Evolutionary conservation across 139 green algal genomes (phyloP).

Genomic region (Astrephomene gubernaculifera): DNA sequence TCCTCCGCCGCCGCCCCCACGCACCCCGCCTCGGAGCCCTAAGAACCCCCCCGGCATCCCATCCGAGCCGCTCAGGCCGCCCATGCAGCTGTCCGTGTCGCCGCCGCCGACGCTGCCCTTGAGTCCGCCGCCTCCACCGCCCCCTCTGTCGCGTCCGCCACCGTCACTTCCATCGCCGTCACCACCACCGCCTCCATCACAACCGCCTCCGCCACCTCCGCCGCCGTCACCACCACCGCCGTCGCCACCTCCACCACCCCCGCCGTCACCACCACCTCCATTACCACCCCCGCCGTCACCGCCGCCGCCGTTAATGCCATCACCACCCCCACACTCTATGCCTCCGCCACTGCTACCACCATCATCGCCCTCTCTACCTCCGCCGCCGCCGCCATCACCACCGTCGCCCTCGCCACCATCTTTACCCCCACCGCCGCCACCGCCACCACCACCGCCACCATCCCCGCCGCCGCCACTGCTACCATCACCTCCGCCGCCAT

Average conservation of each 20-base stretch:
- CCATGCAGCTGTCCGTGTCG: neutral
- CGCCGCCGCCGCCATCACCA: neutral
- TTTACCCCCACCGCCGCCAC: neutral
- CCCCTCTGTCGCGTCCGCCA: neutral
- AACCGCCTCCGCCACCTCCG: neutral
- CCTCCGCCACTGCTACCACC: neutral
- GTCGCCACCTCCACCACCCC: neutral
- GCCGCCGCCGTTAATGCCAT: neutral
- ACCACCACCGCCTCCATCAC: neutral
- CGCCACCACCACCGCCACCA: neutral
- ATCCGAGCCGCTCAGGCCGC: neutral
- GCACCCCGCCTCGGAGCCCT: neutral
- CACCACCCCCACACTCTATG: neutral
- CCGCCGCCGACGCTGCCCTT: neutral
- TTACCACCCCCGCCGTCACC: neutral
- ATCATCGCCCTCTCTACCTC: neutral
- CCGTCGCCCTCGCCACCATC: neutral
- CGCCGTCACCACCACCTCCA: neutral
- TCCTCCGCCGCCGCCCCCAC: neutral
- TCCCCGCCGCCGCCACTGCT: no score
- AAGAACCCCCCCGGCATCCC: neutral
- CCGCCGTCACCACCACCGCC: neutral
- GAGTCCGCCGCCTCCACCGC: neutral
- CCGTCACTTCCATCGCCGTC: neutral
- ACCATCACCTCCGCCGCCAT: no score